phyloP scores from a whole-genome alignment of 2,329 filamentous ascomycete species.

The Aspergillus oerlinghausenensis region DNA sequence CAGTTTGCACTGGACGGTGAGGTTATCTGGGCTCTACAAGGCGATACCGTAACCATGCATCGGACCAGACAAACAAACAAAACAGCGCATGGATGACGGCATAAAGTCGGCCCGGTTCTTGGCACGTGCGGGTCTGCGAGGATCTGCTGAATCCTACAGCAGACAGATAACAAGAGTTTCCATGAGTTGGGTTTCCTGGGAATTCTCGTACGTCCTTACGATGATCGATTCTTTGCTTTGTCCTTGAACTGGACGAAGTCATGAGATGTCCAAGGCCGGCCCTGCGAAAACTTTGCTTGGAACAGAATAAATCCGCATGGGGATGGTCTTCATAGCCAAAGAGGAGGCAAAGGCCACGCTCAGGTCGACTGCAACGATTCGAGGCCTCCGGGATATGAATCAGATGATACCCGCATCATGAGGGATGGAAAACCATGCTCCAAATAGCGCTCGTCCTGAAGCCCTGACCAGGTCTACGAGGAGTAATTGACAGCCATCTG shows the following conservation, averaged over 20 bases:
- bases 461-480: not conserved
- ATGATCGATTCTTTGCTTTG: too few relatives aligned
- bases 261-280: too few relatives aligned
- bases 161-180: not conserved
- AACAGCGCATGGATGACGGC: conserved; percentile 1
- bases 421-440: not conserved
- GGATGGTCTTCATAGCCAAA: too few relatives aligned
- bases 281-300: too few relatives aligned
- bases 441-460: not conserved
- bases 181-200: not conserved
- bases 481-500: not conserved
- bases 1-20: not conserved
- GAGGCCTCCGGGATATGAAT: not conserved
- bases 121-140: conserved; percentile 13
- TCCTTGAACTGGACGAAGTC: too few relatives aligned
- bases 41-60: not conserved
- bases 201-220: too few relatives aligned
- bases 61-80: conserved; percentile 16
- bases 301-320: too few relatives aligned
- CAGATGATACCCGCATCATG: not conserved
- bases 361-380: not conserved
- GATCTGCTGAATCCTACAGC: not conserved
- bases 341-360: too few relatives aligned
- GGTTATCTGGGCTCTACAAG: not conserved
- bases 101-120: conserved; percentile 17